These are phyloP conservation scores for Sergeia podlipaevii DNA, from an alignment of 208 protist genomes.

Conservation along the genomic window DNA sequence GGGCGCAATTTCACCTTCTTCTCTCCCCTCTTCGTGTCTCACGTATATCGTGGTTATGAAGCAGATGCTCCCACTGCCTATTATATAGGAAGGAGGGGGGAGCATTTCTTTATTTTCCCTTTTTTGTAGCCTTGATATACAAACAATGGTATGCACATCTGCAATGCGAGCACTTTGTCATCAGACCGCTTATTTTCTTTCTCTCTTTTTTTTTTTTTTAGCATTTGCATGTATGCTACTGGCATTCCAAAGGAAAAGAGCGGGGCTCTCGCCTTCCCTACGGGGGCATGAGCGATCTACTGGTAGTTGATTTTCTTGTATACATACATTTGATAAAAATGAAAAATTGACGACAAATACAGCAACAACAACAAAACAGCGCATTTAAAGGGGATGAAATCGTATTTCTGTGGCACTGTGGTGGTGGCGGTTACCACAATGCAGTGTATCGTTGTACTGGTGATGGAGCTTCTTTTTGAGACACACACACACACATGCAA, in stretches of 20 bases:
- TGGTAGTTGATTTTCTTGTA: neutral
- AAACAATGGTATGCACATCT: neutral
- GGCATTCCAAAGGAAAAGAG: too few species aligned
- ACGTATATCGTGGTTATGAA: conserved; percentile 16
- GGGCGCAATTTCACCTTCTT: conserved; percentile 7
- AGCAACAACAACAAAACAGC: conserved; percentile 14
- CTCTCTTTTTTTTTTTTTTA: conserved; percentile 5
- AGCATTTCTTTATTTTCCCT: conserved; percentile 5
- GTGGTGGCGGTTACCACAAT: neutral
- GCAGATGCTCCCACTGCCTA: conserved; percentile 1
- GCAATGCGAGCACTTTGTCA: neutral
- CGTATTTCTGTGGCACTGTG: neutral
- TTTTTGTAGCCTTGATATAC: conserved; percentile 12
- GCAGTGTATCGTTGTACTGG: neutral
- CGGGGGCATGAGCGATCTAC: neutral
- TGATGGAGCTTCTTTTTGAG: neutral
- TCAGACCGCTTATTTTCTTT: neutral
- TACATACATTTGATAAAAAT: too few species aligned
- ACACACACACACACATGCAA: neutral
- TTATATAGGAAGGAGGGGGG: conserved; percentile 2
- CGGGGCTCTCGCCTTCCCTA: neutral
- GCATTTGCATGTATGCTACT: too few species aligned
- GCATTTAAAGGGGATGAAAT: conserved; percentile 1
- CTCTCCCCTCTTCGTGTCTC: neutral
- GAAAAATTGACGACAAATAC: too few species aligned